Evolutionary conservation across 345 rosid species (phyloP), one percentile per base, ranked within the genome.

Genomic region (Salix exigua): DNA sequence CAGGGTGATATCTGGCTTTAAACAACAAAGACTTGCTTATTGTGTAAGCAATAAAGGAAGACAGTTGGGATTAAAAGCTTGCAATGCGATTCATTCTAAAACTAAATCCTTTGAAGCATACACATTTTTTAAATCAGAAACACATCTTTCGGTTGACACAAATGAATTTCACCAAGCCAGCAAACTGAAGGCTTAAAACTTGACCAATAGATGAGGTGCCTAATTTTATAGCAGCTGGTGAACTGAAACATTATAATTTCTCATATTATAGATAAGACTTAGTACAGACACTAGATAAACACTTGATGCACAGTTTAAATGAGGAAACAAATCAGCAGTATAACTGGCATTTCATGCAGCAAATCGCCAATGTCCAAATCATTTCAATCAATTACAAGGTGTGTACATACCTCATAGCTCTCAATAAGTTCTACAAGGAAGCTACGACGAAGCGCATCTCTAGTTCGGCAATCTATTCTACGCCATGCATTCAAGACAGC

Each of bases 361-460:
- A 21, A 11, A 42, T 10, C 2, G n/a, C 21, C 23, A 31, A 64
- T 26, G 38, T 3, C 18, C 23, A 64, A 5, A 26, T 70, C 4
- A 65, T 76, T 80, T 35, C 33, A 11, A 71, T 66, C 65, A 58
- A 31, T 28, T 3, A 31, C 13, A 60, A 66, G 61, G n/a, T 68
- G 67, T 38, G 69, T 35, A 48, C 26, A 26, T 86, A 89, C 98
- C 98, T 93, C 98, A 72, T 89, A 95, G 80, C 91, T 85, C 65
- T 91, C 87, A 68, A 95, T 83, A 30, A 95, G 91, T 67, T 90
- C 96, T 0, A 92, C 82, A 83, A 93, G 90, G 77, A 89, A 93
- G 88, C 97, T 88, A 40, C 98, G 97, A 5, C 97, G 91, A 74
- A 95, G 88, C 44, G 94, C 98, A 68, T 90, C 97, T 80, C 99